Percentiles rank a stretch among this genome's conserved stretches.
phyloP scores from a whole-genome alignment of 805 yeast genomes.

The Yarrowia sp. region DNA sequence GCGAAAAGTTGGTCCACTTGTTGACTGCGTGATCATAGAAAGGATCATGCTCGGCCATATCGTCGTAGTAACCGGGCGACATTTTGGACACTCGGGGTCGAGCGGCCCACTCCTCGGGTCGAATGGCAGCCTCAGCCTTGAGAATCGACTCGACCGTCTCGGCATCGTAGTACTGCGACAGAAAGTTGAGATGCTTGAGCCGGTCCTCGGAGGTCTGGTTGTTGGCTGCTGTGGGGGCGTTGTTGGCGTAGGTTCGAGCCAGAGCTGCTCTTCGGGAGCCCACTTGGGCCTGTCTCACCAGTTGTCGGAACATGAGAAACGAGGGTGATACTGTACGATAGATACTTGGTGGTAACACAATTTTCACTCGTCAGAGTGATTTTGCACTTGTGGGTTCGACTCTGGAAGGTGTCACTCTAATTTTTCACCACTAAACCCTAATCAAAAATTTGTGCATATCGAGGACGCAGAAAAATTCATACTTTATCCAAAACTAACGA shows the following conservation, averaged over 20 bases:
- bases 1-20: constrained; percentile 47
- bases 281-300: constrained; percentile 15
- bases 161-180: constrained; percentile 77
- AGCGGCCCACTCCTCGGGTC: constrained; percentile 58
- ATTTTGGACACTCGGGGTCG: constrained; percentile 49
- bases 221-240: background rate
- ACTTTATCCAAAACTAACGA: background rate
- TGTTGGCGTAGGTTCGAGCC: constrained; percentile 10
- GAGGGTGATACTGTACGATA: no score
- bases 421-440: background rate
- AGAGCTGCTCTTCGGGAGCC: background rate
- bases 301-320: constrained; percentile 25
- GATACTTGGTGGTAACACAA: no score
- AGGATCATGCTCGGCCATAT: constrained; percentile 67
- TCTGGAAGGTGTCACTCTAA: no score
- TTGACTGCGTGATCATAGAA: constrained; percentile 65
- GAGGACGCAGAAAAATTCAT: background rate
- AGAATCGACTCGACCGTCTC: constrained; percentile 77
- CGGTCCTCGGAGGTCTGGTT: constrained; percentile 30
- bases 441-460: constrained; percentile 22
- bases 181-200: constrained; percentile 50
- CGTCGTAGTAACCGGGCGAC: constrained; percentile 70
- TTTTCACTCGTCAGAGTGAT: background rate
- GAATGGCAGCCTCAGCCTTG: constrained; percentile 71
- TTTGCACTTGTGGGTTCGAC: background rate